A percentile compares a stretch with the other conserved stretches of the same genome.
phyloP scores from a whole-genome alignment of 2,329 filamentous ascomycete species.

The Aspergillus pseudoglaucus region DNA sequence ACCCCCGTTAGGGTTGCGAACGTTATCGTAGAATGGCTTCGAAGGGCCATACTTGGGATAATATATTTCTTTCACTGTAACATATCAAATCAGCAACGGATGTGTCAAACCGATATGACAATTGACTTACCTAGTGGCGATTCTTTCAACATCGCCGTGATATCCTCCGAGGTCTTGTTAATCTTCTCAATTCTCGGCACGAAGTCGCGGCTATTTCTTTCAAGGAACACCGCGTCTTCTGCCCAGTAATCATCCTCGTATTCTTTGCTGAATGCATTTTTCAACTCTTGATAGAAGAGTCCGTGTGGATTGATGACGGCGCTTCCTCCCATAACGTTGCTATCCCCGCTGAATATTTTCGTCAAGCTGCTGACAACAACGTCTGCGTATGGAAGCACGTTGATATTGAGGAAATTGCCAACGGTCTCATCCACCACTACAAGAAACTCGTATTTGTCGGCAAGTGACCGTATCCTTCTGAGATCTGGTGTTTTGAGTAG shows the following conservation, averaged over 20 bases:
- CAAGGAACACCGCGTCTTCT: slow-evolving; percentile 90
- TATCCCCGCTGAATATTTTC: slow-evolving; percentile 95
- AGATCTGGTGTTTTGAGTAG: slow-evolving; percentile 80
- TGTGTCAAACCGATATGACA: neutral
- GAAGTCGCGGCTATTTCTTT: slow-evolving; percentile 93
- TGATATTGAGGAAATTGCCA: slow-evolving; percentile 91
- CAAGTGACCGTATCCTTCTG: slow-evolving; percentile 68
- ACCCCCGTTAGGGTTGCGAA: slow-evolving; percentile 65
- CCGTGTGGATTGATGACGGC: slow-evolving; percentile 59
- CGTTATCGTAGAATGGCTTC: slow-evolving; percentile 68
- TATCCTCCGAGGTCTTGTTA: slow-evolving; percentile 76
- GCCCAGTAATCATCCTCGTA: slow-evolving; percentile 92
- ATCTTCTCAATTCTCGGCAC: slow-evolving; percentile 73
- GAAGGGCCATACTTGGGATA: slow-evolving; percentile 78
- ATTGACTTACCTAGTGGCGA: slow-evolving; percentile 45
- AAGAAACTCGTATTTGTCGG: slow-evolving; percentile 77
- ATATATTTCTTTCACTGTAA: slow-evolving; percentile 66
- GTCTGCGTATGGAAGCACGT: slow-evolving; percentile 83
- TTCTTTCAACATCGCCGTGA: slow-evolving; percentile 63
- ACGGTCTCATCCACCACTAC: slow-evolving; percentile 95
- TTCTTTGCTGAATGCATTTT: slow-evolving; percentile 54
- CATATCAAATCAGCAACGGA: slow-evolving; percentile 23
- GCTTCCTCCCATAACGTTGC: slow-evolving; percentile 94
- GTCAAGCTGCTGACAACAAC: slow-evolving; percentile 91
- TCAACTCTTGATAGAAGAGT: slow-evolving; percentile 65